phyloP scores from a whole-genome alignment of 139 green algal genomes.

The Coelastrella sp. region DNA sequence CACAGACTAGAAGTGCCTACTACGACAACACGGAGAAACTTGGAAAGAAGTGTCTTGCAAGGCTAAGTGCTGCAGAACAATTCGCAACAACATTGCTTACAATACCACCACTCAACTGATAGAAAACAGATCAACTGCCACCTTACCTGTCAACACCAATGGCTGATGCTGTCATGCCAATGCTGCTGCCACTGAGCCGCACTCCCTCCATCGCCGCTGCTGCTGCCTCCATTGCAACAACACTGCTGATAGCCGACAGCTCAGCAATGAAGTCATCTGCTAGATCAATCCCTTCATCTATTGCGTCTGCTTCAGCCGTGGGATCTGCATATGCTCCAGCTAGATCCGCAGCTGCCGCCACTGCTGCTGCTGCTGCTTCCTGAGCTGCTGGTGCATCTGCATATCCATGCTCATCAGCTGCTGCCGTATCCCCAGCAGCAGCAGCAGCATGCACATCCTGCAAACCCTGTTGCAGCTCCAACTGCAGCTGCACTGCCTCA shows the following conservation, averaged over 20 bases:
- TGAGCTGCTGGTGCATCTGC: too few species aligned
- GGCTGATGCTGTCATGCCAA: neutral
- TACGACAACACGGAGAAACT: too few species aligned
- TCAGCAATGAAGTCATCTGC: neutral
- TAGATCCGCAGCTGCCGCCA: neutral
- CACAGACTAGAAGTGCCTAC: too few species aligned
- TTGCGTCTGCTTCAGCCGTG: neutral
- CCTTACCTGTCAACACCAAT: neutral
- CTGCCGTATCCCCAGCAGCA: too few species aligned
- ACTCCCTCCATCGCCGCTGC: neutral
- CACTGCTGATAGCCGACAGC: neutral
- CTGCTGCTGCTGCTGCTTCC: neutral
- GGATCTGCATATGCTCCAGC: neutral
- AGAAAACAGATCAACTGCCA: neutral
- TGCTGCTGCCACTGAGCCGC: neutral
- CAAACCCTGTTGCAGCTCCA: too few species aligned
- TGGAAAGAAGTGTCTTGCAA: too few species aligned
- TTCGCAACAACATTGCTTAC: too few species aligned
- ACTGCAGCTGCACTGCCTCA: too few species aligned
- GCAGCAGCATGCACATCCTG: too few species aligned
- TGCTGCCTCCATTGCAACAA: neutral
- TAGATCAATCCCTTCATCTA: neutral
- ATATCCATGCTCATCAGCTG: too few species aligned
- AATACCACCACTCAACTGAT: neutral
- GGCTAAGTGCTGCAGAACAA: too few species aligned